Evolutionary conservation across 352 stramenopile genomes (phyloP).

Genomic region (Elongisporangium senticosum): DNA sequence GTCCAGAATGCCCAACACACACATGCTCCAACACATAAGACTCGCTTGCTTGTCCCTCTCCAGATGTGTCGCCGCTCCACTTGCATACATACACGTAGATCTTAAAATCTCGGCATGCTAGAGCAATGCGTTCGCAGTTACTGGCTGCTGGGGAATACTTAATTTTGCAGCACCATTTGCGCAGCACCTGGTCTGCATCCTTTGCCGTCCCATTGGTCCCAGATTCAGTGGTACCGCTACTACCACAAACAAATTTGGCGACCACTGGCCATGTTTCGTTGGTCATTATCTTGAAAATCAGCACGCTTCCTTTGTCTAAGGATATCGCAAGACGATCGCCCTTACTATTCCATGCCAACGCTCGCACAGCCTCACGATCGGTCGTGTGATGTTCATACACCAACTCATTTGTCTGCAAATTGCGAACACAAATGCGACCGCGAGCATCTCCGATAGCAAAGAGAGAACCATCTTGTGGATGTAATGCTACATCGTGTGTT

Average conservation of each 20-base stretch:
- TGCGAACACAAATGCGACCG: constrained; percentile 31
- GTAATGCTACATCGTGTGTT: constrained; percentile 25
- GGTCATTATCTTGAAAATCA: not conserved
- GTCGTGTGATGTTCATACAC: constrained; percentile 13
- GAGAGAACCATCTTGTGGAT: constrained; percentile 23
- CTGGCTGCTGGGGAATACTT: constrained; percentile 35
- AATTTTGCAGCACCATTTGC: constrained; percentile 48
- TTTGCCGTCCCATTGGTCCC: not conserved
- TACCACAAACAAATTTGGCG: not conserved
- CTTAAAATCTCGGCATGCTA: constrained; percentile 60
- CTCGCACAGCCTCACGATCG: constrained; percentile 8
- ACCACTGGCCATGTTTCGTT: not conserved
- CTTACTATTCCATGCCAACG: constrained; percentile 36
- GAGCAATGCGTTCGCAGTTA: constrained; percentile 20
- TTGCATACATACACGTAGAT: constrained; percentile 64
- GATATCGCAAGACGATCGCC: constrained; percentile 38
- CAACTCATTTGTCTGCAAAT: constrained; percentile 29
- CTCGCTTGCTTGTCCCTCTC: constrained; percentile 2
- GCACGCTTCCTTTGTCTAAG: constrained; percentile 3
- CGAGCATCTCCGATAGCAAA: constrained; percentile 35
- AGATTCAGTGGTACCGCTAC: not conserved
- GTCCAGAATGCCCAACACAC: constrained; percentile 61
- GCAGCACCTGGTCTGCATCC: constrained; percentile 3
- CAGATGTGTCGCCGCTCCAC: constrained; percentile 10
- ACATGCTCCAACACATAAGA: constrained; percentile 40